Conservation (phyloP, 768 basidiomycete species). For the Amanita jacksonii region DNA sequence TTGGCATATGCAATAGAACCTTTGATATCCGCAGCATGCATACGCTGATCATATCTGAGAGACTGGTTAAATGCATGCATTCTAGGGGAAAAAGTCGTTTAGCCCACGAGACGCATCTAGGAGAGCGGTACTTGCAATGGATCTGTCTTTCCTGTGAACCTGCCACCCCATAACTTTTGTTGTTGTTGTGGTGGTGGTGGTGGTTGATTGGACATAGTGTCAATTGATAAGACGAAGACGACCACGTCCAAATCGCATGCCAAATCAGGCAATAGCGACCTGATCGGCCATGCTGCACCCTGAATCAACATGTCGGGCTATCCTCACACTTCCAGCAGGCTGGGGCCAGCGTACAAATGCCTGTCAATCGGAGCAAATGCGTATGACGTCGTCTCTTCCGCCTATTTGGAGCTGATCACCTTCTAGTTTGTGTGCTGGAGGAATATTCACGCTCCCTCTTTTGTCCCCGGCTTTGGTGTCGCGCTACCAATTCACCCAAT, state of each 20-base stretch:
- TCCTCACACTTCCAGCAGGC: background rate
- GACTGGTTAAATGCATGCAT: conserved; percentile 99
- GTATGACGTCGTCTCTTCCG: background rate
- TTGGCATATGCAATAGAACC: conserved; percentile 97
- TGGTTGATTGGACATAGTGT: conserved; percentile 30
- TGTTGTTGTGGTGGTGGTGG: no score
- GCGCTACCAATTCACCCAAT: conserved; percentile 57
- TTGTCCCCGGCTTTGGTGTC: conserved; percentile 53
- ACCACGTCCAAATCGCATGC: no score
- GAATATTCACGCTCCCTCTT: conserved; percentile 71
- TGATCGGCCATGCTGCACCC: no score
- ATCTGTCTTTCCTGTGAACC: conserved; percentile 85
- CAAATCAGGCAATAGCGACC: no score
- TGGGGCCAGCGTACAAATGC: conserved; percentile 20
- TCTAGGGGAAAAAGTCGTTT: conserved; percentile 28
- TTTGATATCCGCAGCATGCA: conserved; percentile 85
- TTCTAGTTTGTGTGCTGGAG: conserved; percentile 67
- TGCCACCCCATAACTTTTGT: conserved; percentile 82
- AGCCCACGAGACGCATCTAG: conserved; percentile 8
- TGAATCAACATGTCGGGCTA: background rate
- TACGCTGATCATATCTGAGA: conserved; percentile 86
- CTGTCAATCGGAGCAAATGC: conserved; percentile 54
- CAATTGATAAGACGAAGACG: no score
- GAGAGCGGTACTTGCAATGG: conserved; percentile 48
- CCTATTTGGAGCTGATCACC: background rate